These are phyloP conservation scores for Aegle marmelos DNA, from an alignment of 345 rosid species.

Conservation along the genomic window DNA sequence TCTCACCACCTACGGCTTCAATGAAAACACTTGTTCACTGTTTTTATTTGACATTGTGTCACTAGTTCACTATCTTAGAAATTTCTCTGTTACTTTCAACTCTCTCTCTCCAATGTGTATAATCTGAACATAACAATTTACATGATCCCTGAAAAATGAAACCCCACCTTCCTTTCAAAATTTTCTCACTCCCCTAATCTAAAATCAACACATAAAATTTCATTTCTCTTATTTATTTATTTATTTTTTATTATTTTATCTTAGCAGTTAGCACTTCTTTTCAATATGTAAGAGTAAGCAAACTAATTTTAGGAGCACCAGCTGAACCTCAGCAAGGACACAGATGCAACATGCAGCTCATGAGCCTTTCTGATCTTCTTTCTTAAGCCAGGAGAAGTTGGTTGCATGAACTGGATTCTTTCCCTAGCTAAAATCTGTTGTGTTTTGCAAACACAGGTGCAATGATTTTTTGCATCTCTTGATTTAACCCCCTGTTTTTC, in stretches of 20 bases:
- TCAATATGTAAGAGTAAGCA: too few species aligned
- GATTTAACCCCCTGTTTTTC: slow-evolving; percentile 9
- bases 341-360: neutral
- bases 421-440: neutral
- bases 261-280: neutral
- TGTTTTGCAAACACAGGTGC: too few species aligned
- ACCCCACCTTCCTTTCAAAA: neutral
- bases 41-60: neutral
- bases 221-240: neutral
- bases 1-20: neutral
- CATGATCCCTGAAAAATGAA: too few species aligned
- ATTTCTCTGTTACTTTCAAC: too few species aligned
- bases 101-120: too few species aligned
- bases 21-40: neutral
- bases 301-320: neutral
- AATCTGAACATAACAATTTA: too few species aligned
- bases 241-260: neutral
- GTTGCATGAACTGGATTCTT: neutral
- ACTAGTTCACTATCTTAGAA: neutral
- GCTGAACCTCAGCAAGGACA: neutral
- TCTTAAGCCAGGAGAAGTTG: neutral
- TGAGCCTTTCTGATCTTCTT: neutral
- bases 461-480: neutral
- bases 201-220: neutral
- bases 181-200: neutral